Evolutionary conservation across 2,329 filamentous ascomycete species (phyloP).

Genomic region (Elsinoe fawcettii): DNA sequence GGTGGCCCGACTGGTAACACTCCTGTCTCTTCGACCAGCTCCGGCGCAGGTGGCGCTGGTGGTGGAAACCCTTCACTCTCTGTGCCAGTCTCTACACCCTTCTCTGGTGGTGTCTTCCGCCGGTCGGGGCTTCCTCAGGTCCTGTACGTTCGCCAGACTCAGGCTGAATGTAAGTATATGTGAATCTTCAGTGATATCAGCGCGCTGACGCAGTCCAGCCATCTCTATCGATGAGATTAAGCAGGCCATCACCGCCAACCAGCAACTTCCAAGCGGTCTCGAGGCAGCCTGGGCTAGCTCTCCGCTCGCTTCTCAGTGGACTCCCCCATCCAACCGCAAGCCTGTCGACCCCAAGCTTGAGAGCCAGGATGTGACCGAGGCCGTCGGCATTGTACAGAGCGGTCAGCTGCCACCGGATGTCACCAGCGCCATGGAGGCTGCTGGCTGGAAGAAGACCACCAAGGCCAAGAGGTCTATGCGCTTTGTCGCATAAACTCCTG

Average conservation of each 20-base stretch:
- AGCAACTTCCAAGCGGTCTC: background rate
- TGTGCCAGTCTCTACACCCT: background rate
- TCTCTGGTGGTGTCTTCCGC: background rate
- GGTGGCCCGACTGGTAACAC: background rate
- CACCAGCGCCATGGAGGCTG: background rate
- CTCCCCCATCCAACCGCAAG: background rate
- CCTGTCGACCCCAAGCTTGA: background rate
- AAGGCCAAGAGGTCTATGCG: background rate
- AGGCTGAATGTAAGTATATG: background rate
- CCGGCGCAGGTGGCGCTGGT: background rate
- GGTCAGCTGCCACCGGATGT: background rate
- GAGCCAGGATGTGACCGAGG: background rate
- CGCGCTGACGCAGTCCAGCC: background rate
- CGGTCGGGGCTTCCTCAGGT: background rate
- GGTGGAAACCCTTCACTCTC: background rate
- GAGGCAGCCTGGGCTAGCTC: background rate
- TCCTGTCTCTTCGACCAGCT: background rate
- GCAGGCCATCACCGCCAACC: background rate
- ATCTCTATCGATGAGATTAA: background rate
- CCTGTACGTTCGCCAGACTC: background rate
- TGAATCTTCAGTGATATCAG: background rate
- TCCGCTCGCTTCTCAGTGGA: background rate
- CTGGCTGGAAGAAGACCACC: background rate
- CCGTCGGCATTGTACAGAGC: background rate
- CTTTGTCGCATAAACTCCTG: background rate